These are phyloP conservation scores for Styphnolobium japonicum DNA, from an alignment of 306 rosid species.

Conservation along the genomic window DNA sequence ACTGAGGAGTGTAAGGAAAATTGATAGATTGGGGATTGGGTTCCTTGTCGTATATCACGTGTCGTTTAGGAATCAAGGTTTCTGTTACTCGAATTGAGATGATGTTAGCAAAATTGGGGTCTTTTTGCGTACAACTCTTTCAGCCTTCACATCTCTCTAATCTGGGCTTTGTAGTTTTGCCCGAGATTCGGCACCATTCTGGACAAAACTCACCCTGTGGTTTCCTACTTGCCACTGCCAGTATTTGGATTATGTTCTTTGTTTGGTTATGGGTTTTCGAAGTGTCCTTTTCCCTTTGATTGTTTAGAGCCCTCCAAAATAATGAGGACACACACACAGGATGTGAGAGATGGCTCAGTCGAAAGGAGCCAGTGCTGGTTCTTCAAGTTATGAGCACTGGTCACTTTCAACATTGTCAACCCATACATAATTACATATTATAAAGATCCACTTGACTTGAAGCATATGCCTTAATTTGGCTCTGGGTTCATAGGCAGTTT, in stretches of 20 bases:
- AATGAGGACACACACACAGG: not conserved
- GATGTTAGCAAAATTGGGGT: constrained; percentile 28
- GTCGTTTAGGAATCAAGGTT: constrained; percentile 50
- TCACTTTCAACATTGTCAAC: not conserved
- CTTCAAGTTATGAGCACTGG: not conserved
- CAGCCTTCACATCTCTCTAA: constrained; percentile 34
- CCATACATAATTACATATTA: too few relatives aligned
- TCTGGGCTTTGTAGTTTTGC: constrained; percentile 40
- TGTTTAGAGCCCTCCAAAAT: constrained; percentile 22
- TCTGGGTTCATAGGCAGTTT: not conserved
- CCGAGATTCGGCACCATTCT: constrained; percentile 22
- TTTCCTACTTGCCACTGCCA: constrained; percentile 21
- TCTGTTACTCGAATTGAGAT: constrained; percentile 31
- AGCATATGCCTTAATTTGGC: not conserved
- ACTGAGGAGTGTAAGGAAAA: constrained; percentile 27
- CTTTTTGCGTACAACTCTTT: not conserved
- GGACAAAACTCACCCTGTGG: constrained; percentile 26
- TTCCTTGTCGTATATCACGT: constrained; percentile 36
- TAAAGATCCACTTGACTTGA: not conserved
- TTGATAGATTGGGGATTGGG: constrained; percentile 31
- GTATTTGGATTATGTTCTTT: constrained; percentile 33
- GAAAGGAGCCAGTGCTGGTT: not conserved
- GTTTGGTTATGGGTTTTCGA: constrained; percentile 28
- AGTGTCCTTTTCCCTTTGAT: not conserved
- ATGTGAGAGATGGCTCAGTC: not conserved